Evolutionary conservation across 2,329 filamentous ascomycete species (phyloP).

Genomic region (Didymella sp.): DNA sequence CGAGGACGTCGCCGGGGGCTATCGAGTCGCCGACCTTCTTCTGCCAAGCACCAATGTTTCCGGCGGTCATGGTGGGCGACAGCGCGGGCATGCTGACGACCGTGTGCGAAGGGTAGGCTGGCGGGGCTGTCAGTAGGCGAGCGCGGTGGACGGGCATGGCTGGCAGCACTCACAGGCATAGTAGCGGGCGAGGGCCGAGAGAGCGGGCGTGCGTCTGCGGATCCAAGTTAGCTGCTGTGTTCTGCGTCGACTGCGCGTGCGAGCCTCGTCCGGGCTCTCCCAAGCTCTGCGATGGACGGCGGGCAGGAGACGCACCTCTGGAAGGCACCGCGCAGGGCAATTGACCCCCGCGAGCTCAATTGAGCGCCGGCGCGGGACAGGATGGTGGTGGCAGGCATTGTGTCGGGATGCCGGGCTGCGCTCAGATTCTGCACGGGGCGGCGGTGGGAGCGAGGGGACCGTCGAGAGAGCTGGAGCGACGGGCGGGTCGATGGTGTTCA

Average conservation of each 20-base stretch:
- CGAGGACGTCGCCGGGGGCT: slow-evolving; percentile 89
- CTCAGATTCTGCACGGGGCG: slow-evolving; percentile 23
- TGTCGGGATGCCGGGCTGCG: slow-evolving; percentile 47
- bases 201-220: slow-evolving; percentile 57
- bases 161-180: slow-evolving; percentile 66
- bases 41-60: slow-evolving; percentile 97
- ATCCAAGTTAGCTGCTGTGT: slow-evolving; percentile 29
- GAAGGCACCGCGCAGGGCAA: slow-evolving; percentile 55
- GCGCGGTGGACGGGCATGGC: slow-evolving; percentile 31
- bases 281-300: background rate
- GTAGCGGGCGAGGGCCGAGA: slow-evolving; percentile 68
- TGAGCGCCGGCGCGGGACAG: slow-evolving; percentile 55
- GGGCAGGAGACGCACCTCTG: slow-evolving; percentile 47
- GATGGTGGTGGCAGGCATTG: slow-evolving; percentile 62
- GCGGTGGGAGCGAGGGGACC: slow-evolving; percentile 25
- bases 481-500: slow-evolving; percentile 23
- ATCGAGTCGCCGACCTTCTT: slow-evolving; percentile 93
- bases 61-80: slow-evolving; percentile 95
- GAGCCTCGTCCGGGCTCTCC: slow-evolving; percentile 10
- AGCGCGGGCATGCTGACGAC: slow-evolving; percentile 97
- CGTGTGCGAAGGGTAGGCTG: slow-evolving; percentile 93
- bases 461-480: slow-evolving; percentile 27
- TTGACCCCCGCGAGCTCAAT: slow-evolving; percentile 50
- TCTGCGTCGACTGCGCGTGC: background rate
- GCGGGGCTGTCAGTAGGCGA: slow-evolving; percentile 36